A percentile compares a stretch with the other conserved stretches of the same genome.
Evolutionary conservation across 768 basidiomycete genomes (phyloP).

Genomic region (Myochromella boudieri): DNA sequence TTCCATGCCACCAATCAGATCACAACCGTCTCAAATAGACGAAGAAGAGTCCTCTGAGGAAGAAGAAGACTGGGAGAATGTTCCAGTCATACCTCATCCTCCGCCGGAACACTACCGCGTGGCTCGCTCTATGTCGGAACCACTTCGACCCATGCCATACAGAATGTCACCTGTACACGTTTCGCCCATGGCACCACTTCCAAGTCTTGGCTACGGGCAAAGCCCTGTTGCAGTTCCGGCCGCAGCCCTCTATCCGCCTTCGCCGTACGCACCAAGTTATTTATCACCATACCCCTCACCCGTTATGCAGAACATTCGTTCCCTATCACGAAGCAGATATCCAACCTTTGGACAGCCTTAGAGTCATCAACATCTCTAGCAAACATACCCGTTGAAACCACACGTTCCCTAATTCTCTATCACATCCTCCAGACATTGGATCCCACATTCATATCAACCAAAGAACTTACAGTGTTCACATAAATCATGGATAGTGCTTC

Average conservation of each 20-base stretch:
- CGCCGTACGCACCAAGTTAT: constrained; percentile 16
- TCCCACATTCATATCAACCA: background rate
- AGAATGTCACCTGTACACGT: constrained; percentile 1
- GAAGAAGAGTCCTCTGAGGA: constrained; percentile 27
- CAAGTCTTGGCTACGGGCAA: constrained; percentile 7
- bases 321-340: constrained; percentile 10
- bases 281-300: constrained; percentile 15
- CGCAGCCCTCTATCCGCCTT: constrained; percentile 9
- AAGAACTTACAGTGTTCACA: background rate
- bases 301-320: constrained; percentile 8
- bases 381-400: too few species aligned
- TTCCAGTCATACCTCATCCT: constrained; percentile 34
- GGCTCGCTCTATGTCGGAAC: constrained; percentile 13
- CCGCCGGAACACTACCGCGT: constrained; percentile 18
- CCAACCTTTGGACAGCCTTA: constrained; percentile 1
- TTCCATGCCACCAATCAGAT: constrained; percentile 10
- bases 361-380: too few species aligned
- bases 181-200: constrained; percentile 10
- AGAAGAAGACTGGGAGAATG: constrained; percentile 28
- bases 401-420: too few species aligned
- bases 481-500: background rate
- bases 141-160: constrained; percentile 8
- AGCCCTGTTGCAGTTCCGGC: constrained; percentile 3
- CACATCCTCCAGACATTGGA: background rate
- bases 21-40: constrained; percentile 3